Evolutionary conservation across 1,139 yeast species (phyloP).

Genomic region (Ogataea hybrid): DNA sequence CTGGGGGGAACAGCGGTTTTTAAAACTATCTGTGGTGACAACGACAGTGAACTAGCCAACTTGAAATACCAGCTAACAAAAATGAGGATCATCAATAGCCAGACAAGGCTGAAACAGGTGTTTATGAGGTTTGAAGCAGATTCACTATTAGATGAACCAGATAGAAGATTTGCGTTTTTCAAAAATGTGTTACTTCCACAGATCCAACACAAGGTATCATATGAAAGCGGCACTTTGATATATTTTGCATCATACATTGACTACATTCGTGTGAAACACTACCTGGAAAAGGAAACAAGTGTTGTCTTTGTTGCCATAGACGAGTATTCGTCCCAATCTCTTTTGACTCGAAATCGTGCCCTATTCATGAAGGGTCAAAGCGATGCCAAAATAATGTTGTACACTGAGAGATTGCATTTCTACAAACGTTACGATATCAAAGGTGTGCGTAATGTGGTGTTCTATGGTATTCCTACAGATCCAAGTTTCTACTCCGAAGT

Average conservation of each 20-base stretch:
- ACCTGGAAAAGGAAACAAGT: conserved; percentile 63
- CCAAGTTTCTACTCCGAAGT: conserved; percentile 82
- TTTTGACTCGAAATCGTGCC: conserved; percentile 69
- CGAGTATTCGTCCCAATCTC: conserved; percentile 76
- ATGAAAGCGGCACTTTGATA: conserved; percentile 68
- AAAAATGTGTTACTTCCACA: conserved; percentile 72
- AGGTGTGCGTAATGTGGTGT: conserved; percentile 82
- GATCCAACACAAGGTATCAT: conserved; percentile 52
- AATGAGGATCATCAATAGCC: conserved; percentile 46
- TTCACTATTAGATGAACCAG: conserved; percentile 67
- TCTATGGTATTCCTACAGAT: conserved; percentile 84
- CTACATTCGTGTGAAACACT: conserved; percentile 72
- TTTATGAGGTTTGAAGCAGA: conserved; percentile 65
- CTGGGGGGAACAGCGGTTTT: conserved; percentile 34
- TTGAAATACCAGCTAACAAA: conserved; percentile 35
- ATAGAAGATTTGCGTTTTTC: conserved; percentile 76
- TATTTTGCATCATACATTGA: conserved; percentile 88
- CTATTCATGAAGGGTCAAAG: conserved; percentile 43
- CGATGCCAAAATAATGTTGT: conserved; percentile 62
- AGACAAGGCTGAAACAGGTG: conserved; percentile 64
- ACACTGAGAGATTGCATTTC: conserved; percentile 92
- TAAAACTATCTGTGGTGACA: conserved; percentile 26
- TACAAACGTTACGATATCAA: conserved; percentile 79
- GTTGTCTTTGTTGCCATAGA: conserved; percentile 65
- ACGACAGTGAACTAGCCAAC: conserved; percentile 21